Base-by-base conservation (phyloP, 495 filamentous ascomycete genomes). In the Penicillium subrubescens region DNA sequence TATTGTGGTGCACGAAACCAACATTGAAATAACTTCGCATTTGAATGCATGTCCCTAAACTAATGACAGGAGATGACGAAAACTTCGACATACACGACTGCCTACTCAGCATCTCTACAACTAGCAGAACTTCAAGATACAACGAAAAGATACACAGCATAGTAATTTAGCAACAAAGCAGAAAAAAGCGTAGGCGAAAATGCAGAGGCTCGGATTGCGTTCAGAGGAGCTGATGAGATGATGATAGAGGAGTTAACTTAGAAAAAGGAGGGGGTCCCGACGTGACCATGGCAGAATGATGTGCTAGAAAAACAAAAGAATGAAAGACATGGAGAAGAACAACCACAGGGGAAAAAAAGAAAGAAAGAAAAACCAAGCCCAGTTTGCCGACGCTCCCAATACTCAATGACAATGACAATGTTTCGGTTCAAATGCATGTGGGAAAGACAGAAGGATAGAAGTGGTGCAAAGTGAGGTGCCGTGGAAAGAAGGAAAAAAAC, bases 351-450 rank as follows among this genome's bases (percentile, higher is more conserved):
- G 61, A 53, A 53, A 65, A 33, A 48, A 21, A 65, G 57, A 34
- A 8, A 35, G 50, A 65, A 66, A 55, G 52, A 60, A 59, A 52
- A 63, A 53, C 70, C 66, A 61, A 61, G 62, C 56, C 67, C 69
- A 72, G 60, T 68, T 66, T 58, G 70, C 67, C 69, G 67, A 72
- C 71, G 71, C 71, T 74, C 67, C 71, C 65, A 72, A 65, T 72
- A 72, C 57, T 72, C 61, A 54, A 74, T 74, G 71, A 71, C 68
- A 73, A 69, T 71, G 68, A 71, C 63, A 56, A 56, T 56, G 53
- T 35, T 56, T 56, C 53, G 33, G 34, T 34, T 70, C 65, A 65
- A 60, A 74, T 74, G 71, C 70, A 74, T 63, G 69, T 65, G 66
- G 65, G 62, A 72, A 65, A 65, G 65, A 72, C 48, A 67, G 61